Base-by-base conservation (phyloP, 495 filamentous ascomycete species). In the Aspergillus saccharolyticus region DNA sequence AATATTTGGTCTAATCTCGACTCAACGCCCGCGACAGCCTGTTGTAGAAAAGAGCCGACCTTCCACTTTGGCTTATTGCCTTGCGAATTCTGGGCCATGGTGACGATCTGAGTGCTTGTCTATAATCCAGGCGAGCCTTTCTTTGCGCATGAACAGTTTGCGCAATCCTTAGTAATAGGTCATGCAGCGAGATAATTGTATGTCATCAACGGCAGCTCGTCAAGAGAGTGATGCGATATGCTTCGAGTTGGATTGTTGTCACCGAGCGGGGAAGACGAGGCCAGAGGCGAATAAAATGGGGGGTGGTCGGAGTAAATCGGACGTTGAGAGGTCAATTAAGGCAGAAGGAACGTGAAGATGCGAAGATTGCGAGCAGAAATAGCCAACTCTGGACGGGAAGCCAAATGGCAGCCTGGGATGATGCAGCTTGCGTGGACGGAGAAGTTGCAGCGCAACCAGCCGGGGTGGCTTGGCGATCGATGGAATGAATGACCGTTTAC, bases 11-110 rank as follows among this genome's bases (percentile, higher is more conserved):
- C 94, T 43, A 99, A 78, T 48, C 89, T 84, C 56, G 92, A 95
- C 73, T 99, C 94, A 47, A 99, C 88, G 42, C 91, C 90, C 24
- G 91, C 91, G 52, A 97, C 90, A 53, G 93, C 92, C 69, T 96
- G 90, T 58, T 89, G 88, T 48, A 99, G 78, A 65, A 98, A 89
- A 25, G 86, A 89, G 20, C 91, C 89, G 44, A 78, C 67, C 20
- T 74, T 75, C 73, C 75, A 79, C 71, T 70, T 76, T n/a, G 65
- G 52, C 55, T 73, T 77, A 15, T 63, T 19, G 10, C 63, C 24
- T 33, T 70, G 71, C 4, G 65, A 51, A 47, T 71, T 69, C 42
- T 77, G 74, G 44, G 75, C 61, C 76, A 79, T 79, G 52, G 43
- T 67, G 57, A 50, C 25, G 46, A 28, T 15, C 28, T 3, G 9